A percentile compares a stretch with the other conserved stretches of the same genome.
Evolutionary conservation across 352 stramenopile genomes (phyloP).

Genomic region (Phytophthora fragariae): DNA sequence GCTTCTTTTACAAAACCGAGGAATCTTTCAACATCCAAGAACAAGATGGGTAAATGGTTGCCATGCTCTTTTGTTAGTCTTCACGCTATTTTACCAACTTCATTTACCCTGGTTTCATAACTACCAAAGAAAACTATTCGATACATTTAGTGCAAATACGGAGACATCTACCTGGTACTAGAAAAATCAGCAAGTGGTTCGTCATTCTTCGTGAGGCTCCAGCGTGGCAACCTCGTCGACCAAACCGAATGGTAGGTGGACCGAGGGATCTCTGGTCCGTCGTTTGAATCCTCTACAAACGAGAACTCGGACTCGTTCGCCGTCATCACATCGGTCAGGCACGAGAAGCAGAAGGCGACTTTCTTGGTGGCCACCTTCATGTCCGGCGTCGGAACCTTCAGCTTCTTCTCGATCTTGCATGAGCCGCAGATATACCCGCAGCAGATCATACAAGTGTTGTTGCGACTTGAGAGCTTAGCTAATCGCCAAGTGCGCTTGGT

Average conservation of each 20-base stretch:
- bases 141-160: background rate
- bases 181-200: constrained; percentile 19
- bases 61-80: too few relatives aligned
- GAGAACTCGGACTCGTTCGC: constrained; percentile 20
- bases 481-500: constrained; percentile 25
- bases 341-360: constrained; percentile 47
- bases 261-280: background rate
- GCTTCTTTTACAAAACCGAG: too few relatives aligned
- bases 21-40: too few relatives aligned
- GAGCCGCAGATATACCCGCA: constrained; percentile 32
- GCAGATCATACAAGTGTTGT: constrained; percentile 38
- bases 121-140: too few relatives aligned
- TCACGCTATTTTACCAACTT: too few relatives aligned
- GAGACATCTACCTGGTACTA: constrained; percentile 21
- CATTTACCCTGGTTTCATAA: too few relatives aligned
- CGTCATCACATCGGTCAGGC: constrained; percentile 25
- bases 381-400: constrained; percentile 31
- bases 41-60: too few relatives aligned
- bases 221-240: constrained; percentile 16
- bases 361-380: constrained; percentile 30
- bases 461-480: constrained; percentile 15
- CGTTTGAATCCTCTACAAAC: constrained; percentile 18
- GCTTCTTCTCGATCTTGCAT: constrained; percentile 41
- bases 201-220: constrained; percentile 18
- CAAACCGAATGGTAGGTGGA: constrained; percentile 18